Evolutionary conservation across 192 early-diverging fungal genomes (phyloP).

Genomic region (Bifiguratus adelaidae): DNA sequence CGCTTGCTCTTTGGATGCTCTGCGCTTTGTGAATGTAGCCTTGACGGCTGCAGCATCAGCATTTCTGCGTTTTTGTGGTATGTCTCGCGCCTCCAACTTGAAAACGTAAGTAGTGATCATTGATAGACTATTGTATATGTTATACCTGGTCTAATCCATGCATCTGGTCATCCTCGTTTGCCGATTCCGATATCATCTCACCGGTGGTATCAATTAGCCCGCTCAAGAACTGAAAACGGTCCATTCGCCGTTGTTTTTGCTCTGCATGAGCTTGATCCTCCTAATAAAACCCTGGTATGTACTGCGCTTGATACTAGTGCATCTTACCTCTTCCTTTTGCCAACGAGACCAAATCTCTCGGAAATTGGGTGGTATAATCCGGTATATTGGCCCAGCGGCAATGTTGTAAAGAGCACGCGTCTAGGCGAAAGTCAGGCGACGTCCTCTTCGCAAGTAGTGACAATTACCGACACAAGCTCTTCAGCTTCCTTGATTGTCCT

Average conservation of each 20-base stretch:
- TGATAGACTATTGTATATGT: background rate
- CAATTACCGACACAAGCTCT: conserved; percentile 25
- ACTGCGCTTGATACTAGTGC: background rate
- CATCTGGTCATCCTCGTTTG: too few relatives aligned
- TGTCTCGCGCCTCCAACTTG: background rate
- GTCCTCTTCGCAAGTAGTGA: background rate
- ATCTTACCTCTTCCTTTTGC: conserved; percentile 22
- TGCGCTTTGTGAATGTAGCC: background rate
- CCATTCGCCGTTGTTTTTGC: background rate
- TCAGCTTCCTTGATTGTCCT: conserved; percentile 31
- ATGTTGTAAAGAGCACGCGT: conserved; percentile 36
- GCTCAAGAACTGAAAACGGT: background rate
- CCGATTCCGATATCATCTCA: background rate
- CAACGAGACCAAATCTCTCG: conserved; percentile 48
- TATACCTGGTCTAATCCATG: too few relatives aligned
- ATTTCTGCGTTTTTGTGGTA: background rate
- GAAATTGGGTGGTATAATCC: conserved; percentile 40
- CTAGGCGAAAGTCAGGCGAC: background rate
- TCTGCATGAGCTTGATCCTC: background rate
- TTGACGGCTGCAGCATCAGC: background rate
- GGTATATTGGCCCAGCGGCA: conserved; percentile 34
- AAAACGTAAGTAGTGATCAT: background rate
- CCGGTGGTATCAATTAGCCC: background rate
- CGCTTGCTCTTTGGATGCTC: background rate
- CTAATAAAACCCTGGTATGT: background rate